phyloP scores from a whole-genome alignment of 352 stramenopile genomes.

The Pythium apleroticum region DNA sequence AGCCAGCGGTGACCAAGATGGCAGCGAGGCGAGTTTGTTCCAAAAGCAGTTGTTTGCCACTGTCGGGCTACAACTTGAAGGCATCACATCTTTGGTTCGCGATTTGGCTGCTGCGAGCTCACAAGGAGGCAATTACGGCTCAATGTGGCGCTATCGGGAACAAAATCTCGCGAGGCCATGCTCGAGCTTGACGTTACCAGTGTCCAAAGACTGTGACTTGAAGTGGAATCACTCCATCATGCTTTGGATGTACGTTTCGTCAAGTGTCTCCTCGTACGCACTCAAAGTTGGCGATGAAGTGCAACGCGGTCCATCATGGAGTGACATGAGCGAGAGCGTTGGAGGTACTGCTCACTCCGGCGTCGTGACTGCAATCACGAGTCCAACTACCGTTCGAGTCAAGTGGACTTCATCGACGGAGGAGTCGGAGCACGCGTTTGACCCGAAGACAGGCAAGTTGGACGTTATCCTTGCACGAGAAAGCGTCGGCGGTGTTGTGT shows the following conservation, averaged over 20 bases:
- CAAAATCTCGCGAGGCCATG: slow-evolving; percentile 42
- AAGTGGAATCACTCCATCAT: slow-evolving; percentile 78
- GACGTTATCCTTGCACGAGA: slow-evolving; percentile 59
- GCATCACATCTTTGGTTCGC: slow-evolving; percentile 35
- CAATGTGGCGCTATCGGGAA: slow-evolving; percentile 6
- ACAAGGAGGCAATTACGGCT: neutral
- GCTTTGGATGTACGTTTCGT: slow-evolving; percentile 67
- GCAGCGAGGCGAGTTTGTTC: slow-evolving; percentile 44
- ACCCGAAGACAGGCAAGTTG: slow-evolving; percentile 47
- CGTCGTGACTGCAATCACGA: slow-evolving; percentile 46
- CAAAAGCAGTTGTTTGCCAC: slow-evolving; percentile 67
- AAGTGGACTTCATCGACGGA: slow-evolving; percentile 39
- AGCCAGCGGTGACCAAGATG: slow-evolving; percentile 22
- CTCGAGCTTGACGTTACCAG: slow-evolving; percentile 41
- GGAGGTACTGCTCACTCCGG: slow-evolving; percentile 28
- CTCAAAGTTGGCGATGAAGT: slow-evolving; percentile 72
- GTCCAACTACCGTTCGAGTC: slow-evolving; percentile 47
- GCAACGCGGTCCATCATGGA: slow-evolving; percentile 54
- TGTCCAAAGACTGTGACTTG: slow-evolving; percentile 31
- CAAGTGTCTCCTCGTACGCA: slow-evolving; percentile 42
- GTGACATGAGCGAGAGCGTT: slow-evolving; percentile 2
- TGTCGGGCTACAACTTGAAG: slow-evolving; percentile 65
- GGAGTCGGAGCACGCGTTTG: slow-evolving; percentile 45
- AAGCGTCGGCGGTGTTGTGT: slow-evolving; percentile 59
- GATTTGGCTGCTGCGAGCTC: slow-evolving; percentile 1